Conservation (phyloP, 1,284 basidiomycete genomes). For the Cutaneotrichosporon mucoides region DNA sequence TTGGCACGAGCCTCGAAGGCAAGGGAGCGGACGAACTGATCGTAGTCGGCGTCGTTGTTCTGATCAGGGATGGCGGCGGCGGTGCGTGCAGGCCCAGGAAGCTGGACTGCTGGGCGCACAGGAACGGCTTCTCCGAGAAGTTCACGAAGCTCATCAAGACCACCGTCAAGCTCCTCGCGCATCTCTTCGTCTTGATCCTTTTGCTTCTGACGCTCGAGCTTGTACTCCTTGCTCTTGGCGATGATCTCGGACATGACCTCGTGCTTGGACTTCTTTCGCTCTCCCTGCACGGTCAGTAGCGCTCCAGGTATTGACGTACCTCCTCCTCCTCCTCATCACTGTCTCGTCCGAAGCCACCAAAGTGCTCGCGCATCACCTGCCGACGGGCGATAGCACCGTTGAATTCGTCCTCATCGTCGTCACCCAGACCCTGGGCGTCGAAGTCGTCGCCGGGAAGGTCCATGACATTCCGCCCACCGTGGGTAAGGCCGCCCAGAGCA, state of each 20-base stretch:
- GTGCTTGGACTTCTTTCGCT: conserved; percentile 81
- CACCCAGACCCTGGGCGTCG: conserved; percentile 67
- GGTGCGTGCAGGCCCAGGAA: conserved; percentile 52
- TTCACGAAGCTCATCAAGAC: conserved; percentile 76
- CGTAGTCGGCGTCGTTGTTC: conserved; percentile 60
- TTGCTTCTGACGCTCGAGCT: conserved; percentile 68
- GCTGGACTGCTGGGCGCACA: conserved; percentile 32
- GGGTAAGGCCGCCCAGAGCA: conserved; percentile 61
- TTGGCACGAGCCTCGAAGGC: conserved; percentile 91
- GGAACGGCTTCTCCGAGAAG: conserved; percentile 65
- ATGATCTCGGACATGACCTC: conserved; percentile 99
- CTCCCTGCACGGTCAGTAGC: conserved; percentile 23
- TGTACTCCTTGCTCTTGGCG: conserved; percentile 93
- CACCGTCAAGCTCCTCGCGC: conserved; percentile 81
- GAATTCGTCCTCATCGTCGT: conserved; percentile 66
- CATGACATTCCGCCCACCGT: conserved; percentile 86
- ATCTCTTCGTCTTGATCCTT: conserved; percentile 80
- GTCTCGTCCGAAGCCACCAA: conserved; percentile 74
- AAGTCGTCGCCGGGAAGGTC: conserved; percentile 69
- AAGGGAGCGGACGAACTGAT: conserved; percentile 84
- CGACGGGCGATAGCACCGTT: conserved; percentile 64
- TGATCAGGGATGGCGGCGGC: conserved; percentile 26
- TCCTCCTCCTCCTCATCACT: conserved; percentile 54
- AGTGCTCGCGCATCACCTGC: conserved; percentile 67
- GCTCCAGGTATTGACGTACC: conserved; percentile 31